Evolutionary conservation across 2,329 filamentous ascomycete genomes (phyloP), one percentile per base, ranked within the genome.

Genomic region (Apiospora koreana): DNA sequence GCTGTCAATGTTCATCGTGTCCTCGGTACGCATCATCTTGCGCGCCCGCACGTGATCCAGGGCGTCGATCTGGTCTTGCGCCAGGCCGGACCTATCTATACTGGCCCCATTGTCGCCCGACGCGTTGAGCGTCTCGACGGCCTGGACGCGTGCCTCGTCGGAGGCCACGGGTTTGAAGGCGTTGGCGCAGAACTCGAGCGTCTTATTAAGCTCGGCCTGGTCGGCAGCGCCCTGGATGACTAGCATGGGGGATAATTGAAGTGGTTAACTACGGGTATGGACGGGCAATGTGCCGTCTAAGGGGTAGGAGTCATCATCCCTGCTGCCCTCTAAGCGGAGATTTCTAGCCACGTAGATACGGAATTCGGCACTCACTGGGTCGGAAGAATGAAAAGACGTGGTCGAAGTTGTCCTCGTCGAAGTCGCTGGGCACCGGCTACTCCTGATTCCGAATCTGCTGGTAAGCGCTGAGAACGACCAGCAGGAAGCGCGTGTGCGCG

Each of bases 401-500:
- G 43, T 86, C 80, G 69, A 85, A 85, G 7, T 76, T 75, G 1
- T 81, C 77, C 71, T 86, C 83, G 35, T 84, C 78, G 16, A 78
- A 79, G 69, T 85, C 83, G 12, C 74, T 78, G 4, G 86, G 72
- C 4, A 86, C 76, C 0, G 81, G 80, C 68, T 81, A 75, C 9
- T 84, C 79, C 41, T 80, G 74, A 3, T 70, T 66, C 6, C 77
- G 74, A 21, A 86, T 86, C 73, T 86, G 85, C 73, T 80, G 78
- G 16, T 77, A 71, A 1, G 80, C 79, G 65, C 76, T 81, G 65
- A 79, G 71, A 1, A 86, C 81, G 1, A 84, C 76, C 0, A 86
- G 71, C 28, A 86, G 73, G 76, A 87, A 87, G 1, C 84, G 81
- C 0, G 82, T 83, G 72, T 87, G 87, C 4, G 79, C 80, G 64